A percentile compares a stretch with the other conserved stretches of the same genome.
These are phyloP conservation scores for Nakataea oryzae DNA, from an alignment of 2,329 filamentous ascomycete genomes.

Conservation along the genomic window DNA sequence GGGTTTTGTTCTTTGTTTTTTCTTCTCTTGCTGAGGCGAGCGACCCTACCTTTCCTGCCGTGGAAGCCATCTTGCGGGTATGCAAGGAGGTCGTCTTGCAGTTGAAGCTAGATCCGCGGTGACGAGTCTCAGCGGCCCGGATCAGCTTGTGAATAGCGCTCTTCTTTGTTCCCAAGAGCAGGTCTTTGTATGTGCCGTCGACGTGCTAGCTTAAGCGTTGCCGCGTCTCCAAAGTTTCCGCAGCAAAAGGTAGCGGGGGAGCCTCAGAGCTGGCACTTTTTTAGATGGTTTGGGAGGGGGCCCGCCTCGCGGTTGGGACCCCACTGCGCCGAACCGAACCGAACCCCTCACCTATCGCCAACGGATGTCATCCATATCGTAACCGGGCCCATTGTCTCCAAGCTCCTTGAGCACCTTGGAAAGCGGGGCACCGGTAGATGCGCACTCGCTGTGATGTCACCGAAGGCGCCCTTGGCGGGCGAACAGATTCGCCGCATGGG, in stretches of 20 bases:
- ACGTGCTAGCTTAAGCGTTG: background rate
- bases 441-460: background rate
- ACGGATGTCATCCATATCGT: background rate
- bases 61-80: conserved; percentile 30
- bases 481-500: background rate
- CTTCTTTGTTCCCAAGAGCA: background rate
- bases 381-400: background rate
- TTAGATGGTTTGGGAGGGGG: no score
- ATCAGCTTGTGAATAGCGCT: background rate
- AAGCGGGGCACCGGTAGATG: conserved; percentile 1
- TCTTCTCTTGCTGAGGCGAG: background rate
- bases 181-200: no score
- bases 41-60: conserved; percentile 37
- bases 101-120: background rate
- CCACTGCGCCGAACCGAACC: background rate
- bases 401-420: background rate
- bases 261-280: no score
- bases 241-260: no score
- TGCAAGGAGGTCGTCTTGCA: background rate
- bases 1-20: no score
- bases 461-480: background rate
- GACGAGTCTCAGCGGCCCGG: no score
- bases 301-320: background rate
- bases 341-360: background rate
- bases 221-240: background rate